phyloP scores from a whole-genome alignment of 441 rosid genomes.

The Pelargonium citronellum region DNA sequence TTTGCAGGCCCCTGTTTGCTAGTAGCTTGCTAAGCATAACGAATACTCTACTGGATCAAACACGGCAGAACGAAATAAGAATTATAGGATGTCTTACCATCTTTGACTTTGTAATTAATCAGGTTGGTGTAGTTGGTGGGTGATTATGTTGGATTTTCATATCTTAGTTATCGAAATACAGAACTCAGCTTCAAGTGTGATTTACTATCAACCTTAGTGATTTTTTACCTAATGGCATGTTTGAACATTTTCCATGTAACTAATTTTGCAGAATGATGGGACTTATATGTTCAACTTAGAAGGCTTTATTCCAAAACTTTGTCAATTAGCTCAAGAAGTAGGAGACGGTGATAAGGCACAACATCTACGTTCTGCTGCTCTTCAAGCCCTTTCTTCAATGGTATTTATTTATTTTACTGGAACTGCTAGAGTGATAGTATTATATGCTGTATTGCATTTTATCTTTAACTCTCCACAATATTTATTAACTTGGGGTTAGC shows the following conservation, averaged over 20 bases:
- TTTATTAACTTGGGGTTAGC: neutral
- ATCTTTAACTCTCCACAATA: constrained; percentile 5
- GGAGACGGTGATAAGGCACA: constrained; percentile 66
- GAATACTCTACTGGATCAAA: constrained; percentile 77
- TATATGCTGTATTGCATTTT: constrained; percentile 7
- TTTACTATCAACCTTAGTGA: constrained; percentile 12
- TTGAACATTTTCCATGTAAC: constrained; percentile 4
- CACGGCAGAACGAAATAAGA: constrained; percentile 62
- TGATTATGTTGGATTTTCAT: constrained; percentile 1
- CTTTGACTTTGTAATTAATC: constrained; percentile 70
- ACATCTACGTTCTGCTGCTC: constrained; percentile 62
- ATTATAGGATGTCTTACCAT: constrained; percentile 66
- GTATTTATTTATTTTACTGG: constrained; percentile 29
- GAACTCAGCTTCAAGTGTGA: neutral
- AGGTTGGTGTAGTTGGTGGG: constrained; percentile 41
- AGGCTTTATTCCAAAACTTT: constrained; percentile 83
- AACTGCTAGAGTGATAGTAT: neutral
- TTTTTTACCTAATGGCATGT: neutral
- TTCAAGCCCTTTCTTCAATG: constrained; percentile 80
- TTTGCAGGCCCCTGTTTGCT: constrained; percentile 81
- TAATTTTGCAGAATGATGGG: constrained; percentile 49
- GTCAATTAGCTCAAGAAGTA: constrained; percentile 78
- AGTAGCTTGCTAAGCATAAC: constrained; percentile 70
- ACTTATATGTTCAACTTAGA: constrained; percentile 89
- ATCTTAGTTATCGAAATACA: neutral